These are phyloP conservation scores for Leccinum ochraceum DNA, from an alignment of 768 basidiomycete genomes.

Conservation along the genomic window DNA sequence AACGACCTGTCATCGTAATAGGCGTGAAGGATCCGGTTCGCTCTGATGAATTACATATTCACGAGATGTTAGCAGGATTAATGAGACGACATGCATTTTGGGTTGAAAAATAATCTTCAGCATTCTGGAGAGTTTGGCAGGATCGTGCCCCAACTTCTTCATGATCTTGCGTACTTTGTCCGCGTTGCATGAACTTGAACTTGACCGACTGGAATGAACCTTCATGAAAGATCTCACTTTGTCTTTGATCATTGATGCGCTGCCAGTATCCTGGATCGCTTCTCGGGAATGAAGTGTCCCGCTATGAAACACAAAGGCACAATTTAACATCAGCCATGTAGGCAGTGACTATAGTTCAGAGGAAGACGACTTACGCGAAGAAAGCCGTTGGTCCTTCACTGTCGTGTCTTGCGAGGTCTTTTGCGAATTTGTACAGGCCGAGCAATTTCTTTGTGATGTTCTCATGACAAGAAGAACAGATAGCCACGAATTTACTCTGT, in stretches of 20 bases:
- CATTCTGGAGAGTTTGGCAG: slow-evolving; percentile 5
- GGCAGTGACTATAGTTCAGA: not conserved
- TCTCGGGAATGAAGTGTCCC: slow-evolving; percentile 36
- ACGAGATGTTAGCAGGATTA: not conserved
- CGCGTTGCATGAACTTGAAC: not conserved
- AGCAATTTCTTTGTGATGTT: slow-evolving; percentile 42
- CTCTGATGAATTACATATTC: slow-evolving; percentile 10
- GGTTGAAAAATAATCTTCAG: slow-evolving; percentile 8
- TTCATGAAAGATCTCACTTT: not conserved
- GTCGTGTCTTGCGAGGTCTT: slow-evolving; percentile 31
- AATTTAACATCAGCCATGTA: not conserved
- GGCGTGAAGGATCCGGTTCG: slow-evolving; percentile 42
- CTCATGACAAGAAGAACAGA: slow-evolving; percentile 39
- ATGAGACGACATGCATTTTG: slow-evolving; percentile 21
- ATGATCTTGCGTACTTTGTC: slow-evolving; percentile 5
- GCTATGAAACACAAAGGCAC: slow-evolving; percentile 15
- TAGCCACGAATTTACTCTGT: slow-evolving; percentile 39
- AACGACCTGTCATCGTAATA: slow-evolving; percentile 52
- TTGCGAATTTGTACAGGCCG: slow-evolving; percentile 40
- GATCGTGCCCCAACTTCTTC: slow-evolving; percentile 8
- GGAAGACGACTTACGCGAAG: slow-evolving; percentile 32
- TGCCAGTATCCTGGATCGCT: slow-evolving; percentile 13
- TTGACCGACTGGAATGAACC: not conserved
- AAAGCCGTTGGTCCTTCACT: slow-evolving; percentile 8
- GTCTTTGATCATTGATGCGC: slow-evolving; percentile 28